phyloP scores from a whole-genome alignment of 495 filamentous ascomycete genomes.

The Glonium stellatum region DNA sequence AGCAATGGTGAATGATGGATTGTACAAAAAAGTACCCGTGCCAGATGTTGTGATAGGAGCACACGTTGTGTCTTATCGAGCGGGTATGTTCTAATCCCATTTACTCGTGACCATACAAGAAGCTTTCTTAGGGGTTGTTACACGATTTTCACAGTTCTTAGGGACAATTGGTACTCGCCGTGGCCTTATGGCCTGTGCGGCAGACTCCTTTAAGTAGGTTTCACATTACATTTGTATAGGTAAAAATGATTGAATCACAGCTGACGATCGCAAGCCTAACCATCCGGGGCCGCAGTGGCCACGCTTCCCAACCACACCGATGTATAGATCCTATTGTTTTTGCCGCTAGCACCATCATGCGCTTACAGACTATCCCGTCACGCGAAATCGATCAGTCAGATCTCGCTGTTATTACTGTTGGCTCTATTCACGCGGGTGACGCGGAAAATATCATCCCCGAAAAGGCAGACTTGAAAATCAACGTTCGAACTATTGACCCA shows the following conservation, averaged over 20 bases:
- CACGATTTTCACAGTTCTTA: background rate
- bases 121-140: background rate
- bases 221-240: background rate
- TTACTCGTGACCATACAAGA: background rate
- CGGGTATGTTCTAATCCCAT: too few species aligned
- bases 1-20: constrained; percentile 55
- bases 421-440: constrained; percentile 46
- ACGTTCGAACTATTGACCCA: constrained; percentile 40
- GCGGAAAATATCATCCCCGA: constrained; percentile 51
- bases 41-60: constrained; percentile 53
- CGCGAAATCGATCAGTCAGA: constrained; percentile 48
- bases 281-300: background rate
- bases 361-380: constrained; percentile 50
- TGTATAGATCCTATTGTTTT: constrained; percentile 53
- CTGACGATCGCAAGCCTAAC: background rate
- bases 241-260: too few species aligned
- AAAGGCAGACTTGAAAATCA: constrained; percentile 44
- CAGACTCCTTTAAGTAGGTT: background rate
- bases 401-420: constrained; percentile 49
- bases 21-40: constrained; percentile 46
- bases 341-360: constrained; percentile 45
- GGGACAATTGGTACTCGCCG: background rate
- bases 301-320: constrained; percentile 2
- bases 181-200: background rate
- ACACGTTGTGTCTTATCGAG: constrained; percentile 43